Evolutionary conservation across 257 asterid genomes (phyloP).

Genomic region (Coffea canephora): DNA sequence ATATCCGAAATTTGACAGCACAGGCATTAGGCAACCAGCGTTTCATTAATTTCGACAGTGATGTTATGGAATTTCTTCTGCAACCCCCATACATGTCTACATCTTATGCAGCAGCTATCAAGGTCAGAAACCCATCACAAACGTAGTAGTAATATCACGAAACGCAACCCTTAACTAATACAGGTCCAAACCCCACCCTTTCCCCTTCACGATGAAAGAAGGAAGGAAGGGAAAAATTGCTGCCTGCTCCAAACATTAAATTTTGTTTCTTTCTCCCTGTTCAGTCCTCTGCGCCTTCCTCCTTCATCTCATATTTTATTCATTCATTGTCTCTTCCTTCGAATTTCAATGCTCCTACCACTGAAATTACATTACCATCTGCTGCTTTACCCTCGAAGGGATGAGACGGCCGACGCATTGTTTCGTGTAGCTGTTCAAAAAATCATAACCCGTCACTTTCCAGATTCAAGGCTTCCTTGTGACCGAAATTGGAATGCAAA

Average conservation of each 20-base stretch:
- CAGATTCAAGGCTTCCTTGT: conserved; percentile 8
- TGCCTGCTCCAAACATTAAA: not conserved
- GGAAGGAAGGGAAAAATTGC: not conserved
- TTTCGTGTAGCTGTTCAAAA: not conserved
- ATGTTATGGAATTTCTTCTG: conserved; percentile 9
- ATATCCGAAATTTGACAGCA: conserved; percentile 2
- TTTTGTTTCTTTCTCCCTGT: not conserved
- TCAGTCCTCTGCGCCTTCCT: no score
- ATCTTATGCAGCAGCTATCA: conserved; percentile 1
- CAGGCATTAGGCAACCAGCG: not conserved
- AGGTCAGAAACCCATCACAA: conserved; percentile 11
- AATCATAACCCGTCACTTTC: conserved; percentile 15
- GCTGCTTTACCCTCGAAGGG: not conserved
- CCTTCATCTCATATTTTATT: not conserved
- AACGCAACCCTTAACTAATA: not conserved
- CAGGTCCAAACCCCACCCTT: not conserved
- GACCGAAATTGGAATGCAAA: not conserved
- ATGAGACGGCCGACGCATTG: not conserved
- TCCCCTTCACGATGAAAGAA: not conserved
- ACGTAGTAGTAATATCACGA: not conserved
- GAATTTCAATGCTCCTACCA: not conserved
- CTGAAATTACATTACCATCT: not conserved
- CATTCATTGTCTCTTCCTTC: conserved; percentile 1
- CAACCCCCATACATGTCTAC: not conserved
- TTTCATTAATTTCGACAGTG: conserved; percentile 8